Conservation (phyloP, 2,329 filamentous ascomycete species). For the Fusarium verrucosum region DNA sequence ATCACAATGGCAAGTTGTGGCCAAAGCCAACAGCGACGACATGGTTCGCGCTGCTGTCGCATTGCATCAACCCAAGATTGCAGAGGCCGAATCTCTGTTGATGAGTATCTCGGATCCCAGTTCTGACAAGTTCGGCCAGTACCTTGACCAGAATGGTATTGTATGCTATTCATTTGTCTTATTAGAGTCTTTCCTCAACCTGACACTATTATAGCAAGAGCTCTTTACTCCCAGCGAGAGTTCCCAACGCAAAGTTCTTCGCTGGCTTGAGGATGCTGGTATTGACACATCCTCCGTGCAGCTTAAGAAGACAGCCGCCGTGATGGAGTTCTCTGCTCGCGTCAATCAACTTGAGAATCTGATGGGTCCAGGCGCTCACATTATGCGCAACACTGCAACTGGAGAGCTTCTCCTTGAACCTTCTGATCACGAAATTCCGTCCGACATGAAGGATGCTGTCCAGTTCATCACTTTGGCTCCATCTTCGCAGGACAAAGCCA, state of each 20-base stretch:
- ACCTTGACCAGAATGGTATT: not conserved
- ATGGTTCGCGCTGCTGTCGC: constrained; percentile 5
- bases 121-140: not conserved
- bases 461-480: not conserved
- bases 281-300: not conserved
- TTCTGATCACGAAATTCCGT: not conserved
- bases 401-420: not conserved
- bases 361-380: not conserved
- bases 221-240: not conserved
- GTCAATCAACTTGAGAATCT: not conserved
- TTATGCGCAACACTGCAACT: not conserved
- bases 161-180: not conserved
- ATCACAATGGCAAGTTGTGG: not conserved
- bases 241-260: not conserved
- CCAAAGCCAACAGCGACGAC: not conserved
- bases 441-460: not conserved
- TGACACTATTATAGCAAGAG: not conserved
- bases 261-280: not conserved
- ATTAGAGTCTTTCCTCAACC: accelerated
- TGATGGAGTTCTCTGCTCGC: not conserved
- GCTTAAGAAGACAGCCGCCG: not conserved
- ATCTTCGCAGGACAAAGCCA: not conserved
- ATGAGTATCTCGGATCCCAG: not conserved
- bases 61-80: constrained; percentile 2
- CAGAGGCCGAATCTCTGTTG: not conserved